Evolutionary conservation across 768 basidiomycete genomes (phyloP).

Genomic region (Pisolithus marmoratus): DNA sequence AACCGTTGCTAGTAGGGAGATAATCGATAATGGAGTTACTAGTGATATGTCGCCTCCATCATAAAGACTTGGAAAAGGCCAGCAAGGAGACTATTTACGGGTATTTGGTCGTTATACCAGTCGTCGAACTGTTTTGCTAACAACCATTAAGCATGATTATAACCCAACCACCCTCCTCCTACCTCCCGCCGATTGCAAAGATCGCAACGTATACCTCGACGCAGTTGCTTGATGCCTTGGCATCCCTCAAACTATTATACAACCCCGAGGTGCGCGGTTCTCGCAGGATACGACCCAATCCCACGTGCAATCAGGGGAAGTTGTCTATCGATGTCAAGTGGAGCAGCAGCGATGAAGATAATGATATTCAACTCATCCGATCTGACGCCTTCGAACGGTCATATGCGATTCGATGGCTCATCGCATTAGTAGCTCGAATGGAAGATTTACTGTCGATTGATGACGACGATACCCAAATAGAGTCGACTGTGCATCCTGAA

Average conservation of each 20-base stretch:
- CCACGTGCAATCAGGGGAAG: background rate
- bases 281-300: slow-evolving; percentile 29
- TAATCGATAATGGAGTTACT: no score
- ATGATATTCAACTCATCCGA: slow-evolving; percentile 30
- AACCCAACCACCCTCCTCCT: slow-evolving; percentile 39
- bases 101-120: background rate
- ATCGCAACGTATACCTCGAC: slow-evolving; percentile 32
- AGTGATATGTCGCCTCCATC: no score
- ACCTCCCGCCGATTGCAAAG: slow-evolving; percentile 48
- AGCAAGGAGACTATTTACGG: slow-evolving; percentile 1
- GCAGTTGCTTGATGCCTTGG: slow-evolving; percentile 39
- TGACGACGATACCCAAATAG: background rate
- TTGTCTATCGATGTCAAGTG: background rate
- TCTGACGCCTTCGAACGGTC: slow-evolving; percentile 65
- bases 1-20: no score
- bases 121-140: no score
- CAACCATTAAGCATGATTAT: background rate
- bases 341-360: background rate
- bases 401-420: slow-evolving; percentile 71
- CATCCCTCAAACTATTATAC: slow-evolving; percentile 51
- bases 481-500: slow-evolving; percentile 19
- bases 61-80: no score
- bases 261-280: slow-evolving; percentile 60
- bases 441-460: background rate
- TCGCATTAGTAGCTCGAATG: slow-evolving; percentile 47